phyloP scores from a whole-genome alignment of 1,284 basidiomycete species.

The Porogramme epimiltina region DNA sequence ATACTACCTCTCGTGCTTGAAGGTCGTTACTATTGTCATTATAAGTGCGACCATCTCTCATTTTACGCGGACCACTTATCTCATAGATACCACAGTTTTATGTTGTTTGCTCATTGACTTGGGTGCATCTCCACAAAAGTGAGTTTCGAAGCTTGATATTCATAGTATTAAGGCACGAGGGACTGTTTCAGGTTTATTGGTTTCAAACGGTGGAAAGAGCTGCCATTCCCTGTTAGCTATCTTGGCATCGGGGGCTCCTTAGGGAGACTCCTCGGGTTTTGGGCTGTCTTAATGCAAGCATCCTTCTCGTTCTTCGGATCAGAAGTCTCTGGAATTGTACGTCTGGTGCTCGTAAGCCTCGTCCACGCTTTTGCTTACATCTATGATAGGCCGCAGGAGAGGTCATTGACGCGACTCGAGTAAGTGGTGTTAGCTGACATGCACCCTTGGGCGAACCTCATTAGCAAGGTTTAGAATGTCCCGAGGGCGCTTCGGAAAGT shows the following conservation, averaged over 20 bases:
- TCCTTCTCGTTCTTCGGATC: slow-evolving; percentile 36
- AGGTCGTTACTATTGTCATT: slow-evolving; percentile 38
- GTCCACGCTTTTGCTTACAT: too few species aligned
- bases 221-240: slow-evolving; percentile 26
- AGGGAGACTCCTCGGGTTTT: slow-evolving; percentile 51
- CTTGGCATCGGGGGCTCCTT: slow-evolving; percentile 31
- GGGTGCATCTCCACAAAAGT: slow-evolving; percentile 25
- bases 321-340: slow-evolving; percentile 33
- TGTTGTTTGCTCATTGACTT: slow-evolving; percentile 35
- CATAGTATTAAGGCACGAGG: not conserved
- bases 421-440: slow-evolving; percentile 6
- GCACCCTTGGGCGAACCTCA: not conserved
- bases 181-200: slow-evolving; percentile 17
- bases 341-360: slow-evolving; percentile 10
- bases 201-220: slow-evolving; percentile 26
- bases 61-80: too few species aligned
- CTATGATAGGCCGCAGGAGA: slow-evolving; percentile 35
- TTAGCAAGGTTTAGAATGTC: slow-evolving; percentile 33
- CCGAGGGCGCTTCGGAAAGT: slow-evolving; percentile 48
- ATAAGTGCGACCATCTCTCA: slow-evolving; percentile 25
- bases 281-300: slow-evolving; percentile 43
- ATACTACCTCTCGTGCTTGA: slow-evolving; percentile 40
- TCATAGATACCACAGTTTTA: slow-evolving; percentile 22
- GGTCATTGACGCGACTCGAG: slow-evolving; percentile 32
- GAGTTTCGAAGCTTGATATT: not conserved